Conservation (phyloP, 2,329 filamentous ascomycete genomes). For the Hansfordia pulvinata region DNA sequence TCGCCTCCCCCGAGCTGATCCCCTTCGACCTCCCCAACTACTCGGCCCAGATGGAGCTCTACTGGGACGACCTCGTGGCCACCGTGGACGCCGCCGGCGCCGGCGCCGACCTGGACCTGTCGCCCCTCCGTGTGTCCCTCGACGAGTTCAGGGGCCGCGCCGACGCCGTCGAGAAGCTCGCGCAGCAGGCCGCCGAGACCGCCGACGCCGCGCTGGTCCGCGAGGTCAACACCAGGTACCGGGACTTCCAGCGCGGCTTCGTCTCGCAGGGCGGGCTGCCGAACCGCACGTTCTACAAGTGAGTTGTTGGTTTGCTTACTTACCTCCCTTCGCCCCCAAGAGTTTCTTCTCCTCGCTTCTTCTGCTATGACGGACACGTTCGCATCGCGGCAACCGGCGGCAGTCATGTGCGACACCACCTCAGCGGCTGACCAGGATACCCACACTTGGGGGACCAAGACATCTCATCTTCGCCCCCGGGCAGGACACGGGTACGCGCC, state of each 20-base stretch:
- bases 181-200: constrained; percentile 13
- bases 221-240: constrained; percentile 30
- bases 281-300: constrained; percentile 26
- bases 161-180: constrained; percentile 17
- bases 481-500: constrained; percentile 29
- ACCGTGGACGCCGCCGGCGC: constrained; percentile 18
- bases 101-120: constrained; percentile 20
- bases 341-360: too few relatives aligned
- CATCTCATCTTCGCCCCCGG: constrained; percentile 33
- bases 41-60: constrained; percentile 21
- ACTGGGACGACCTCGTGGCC: constrained; percentile 21
- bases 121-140: constrained; percentile 22
- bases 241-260: constrained; percentile 33
- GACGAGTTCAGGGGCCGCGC: constrained; percentile 19
- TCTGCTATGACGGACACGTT: too few relatives aligned
- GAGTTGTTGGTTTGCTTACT: not conserved
- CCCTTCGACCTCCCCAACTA: constrained; percentile 27
- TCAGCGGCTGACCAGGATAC: too few relatives aligned
- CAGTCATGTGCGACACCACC: too few relatives aligned
- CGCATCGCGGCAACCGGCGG: too few relatives aligned
- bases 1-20: constrained; percentile 22
- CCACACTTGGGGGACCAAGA: too few relatives aligned
- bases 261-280: constrained; percentile 32
- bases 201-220: constrained; percentile 17
- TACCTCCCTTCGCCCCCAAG: too few relatives aligned